phyloP scores from a whole-genome alignment of 208 protist species.

The Naegleria fowleri region DNA sequence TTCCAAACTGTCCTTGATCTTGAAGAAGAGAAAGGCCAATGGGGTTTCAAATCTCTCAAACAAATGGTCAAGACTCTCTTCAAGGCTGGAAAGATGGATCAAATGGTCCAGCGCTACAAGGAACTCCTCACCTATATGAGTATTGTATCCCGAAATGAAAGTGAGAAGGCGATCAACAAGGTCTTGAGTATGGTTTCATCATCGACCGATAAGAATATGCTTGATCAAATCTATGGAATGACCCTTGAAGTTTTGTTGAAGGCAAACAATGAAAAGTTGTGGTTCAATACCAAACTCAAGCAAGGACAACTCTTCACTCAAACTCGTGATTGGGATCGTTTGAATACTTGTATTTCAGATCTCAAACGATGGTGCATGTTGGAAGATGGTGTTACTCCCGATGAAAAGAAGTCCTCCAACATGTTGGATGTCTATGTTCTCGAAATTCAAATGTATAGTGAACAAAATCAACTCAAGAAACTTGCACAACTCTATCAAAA shows the following conservation, averaged over 20 bases:
- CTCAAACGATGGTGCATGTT: background rate
- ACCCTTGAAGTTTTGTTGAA: background rate
- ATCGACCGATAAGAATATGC: background rate
- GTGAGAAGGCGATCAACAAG: conserved; percentile 24
- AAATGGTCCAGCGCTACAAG: background rate
- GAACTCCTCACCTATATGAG: background rate
- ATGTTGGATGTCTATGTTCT: conserved; percentile 18
- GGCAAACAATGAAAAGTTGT: conserved; percentile 21
- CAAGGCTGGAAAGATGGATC: background rate
- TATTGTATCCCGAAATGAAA: conserved; percentile 8
- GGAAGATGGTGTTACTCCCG: background rate
- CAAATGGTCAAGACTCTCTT: conserved; percentile 19
- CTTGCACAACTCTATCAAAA: conserved; percentile 16
- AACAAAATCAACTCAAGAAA: conserved; percentile 8
- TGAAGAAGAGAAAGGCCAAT: conserved; percentile 18
- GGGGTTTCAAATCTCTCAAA: conserved; percentile 18
- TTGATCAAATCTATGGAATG: background rate
- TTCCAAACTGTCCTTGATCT: conserved; percentile 16
- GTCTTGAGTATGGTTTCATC: conserved; percentile 4
- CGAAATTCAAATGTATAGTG: conserved; percentile 26
- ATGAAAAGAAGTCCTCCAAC: background rate
- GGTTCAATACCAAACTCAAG: conserved; percentile 30
- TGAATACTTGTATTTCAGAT: background rate
- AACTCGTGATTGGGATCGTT: background rate
- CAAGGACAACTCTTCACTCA: background rate